A percentile compares a stretch with the other conserved stretches of the same genome.
Evolutionary conservation across 176 grass and related monocot species (phyloP).

Genomic region (Carex scoparia): DNA sequence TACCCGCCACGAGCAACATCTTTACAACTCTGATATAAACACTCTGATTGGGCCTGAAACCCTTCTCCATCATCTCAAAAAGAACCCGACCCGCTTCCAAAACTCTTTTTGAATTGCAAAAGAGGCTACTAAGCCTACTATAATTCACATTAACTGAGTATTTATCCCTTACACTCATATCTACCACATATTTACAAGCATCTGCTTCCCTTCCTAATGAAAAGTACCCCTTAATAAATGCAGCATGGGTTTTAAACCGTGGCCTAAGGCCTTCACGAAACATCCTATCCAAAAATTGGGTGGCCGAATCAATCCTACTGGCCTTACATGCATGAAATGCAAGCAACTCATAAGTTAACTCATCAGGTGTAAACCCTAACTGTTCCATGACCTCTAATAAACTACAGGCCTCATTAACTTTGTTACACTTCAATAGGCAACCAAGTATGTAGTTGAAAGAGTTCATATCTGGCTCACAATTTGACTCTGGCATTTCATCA

Average conservation of each 20-base stretch:
- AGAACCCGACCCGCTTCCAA: constrained; percentile 58
- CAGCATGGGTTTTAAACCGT: constrained; percentile 54
- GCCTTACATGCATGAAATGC: constrained; percentile 61
- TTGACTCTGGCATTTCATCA: constrained; percentile 64
- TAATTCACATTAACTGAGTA: constrained; percentile 63
- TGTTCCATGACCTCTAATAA: constrained; percentile 72
- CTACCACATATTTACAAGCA: constrained; percentile 48
- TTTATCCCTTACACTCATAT: constrained; percentile 53
- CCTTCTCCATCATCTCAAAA: constrained; percentile 74
- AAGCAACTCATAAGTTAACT: constrained; percentile 56
- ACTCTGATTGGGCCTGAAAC: constrained; percentile 55
- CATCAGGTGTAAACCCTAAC: constrained; percentile 32
- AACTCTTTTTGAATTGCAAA: constrained; percentile 33
- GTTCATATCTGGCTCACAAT: constrained; percentile 50
- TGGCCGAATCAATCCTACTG: constrained; percentile 50
- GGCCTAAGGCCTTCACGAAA: constrained; percentile 47
- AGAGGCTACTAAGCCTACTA: constrained; percentile 56
- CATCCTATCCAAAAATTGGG: constrained; percentile 50
- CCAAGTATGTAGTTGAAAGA: constrained; percentile 83
- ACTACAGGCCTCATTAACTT: constrained; percentile 51
- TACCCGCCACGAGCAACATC: constrained; percentile 45
- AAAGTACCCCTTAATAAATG: constrained; percentile 83
- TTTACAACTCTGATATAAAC: constrained; percentile 60
- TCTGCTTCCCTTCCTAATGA: constrained; percentile 36
- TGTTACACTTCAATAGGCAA: constrained; percentile 61